phyloP scores from a whole-genome alignment of 768 basidiomycete species.

The Lactifluus hygrophoroides region DNA sequence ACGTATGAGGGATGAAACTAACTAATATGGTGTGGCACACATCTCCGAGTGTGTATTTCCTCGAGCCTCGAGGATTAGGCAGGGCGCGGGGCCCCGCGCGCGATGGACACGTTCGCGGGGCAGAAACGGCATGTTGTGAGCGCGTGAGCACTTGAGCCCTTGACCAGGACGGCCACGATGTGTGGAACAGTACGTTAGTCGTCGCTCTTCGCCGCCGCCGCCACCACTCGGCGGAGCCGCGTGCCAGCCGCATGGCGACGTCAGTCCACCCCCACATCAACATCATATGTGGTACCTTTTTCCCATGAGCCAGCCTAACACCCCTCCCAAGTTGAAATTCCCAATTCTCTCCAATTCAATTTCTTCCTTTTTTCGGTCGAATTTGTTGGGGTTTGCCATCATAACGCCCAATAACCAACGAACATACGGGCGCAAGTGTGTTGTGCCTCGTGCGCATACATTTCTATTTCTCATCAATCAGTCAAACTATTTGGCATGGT shows the following conservation, averaged over 20 bases:
- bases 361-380: background rate
- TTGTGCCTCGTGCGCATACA: too few relatives aligned
- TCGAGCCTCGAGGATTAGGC: conserved; percentile 15
- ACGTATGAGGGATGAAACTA: background rate
- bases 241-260: conserved; percentile 13
- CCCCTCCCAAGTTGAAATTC: background rate
- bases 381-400: background rate
- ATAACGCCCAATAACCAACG: background rate
- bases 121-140: conserved; percentile 8
- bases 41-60: background rate
- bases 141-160: background rate
- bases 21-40: conserved; percentile 4
- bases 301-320: background rate
- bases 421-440: background rate
- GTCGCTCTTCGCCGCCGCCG: background rate
- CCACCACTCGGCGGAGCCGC: background rate
- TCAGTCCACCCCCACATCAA: background rate
- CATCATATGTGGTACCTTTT: conserved; percentile 2
- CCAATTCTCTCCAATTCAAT: background rate
- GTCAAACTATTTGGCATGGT: background rate
- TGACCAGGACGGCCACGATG: background rate
- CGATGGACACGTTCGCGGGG: conserved; percentile 6
- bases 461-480: background rate
- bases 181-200: background rate
- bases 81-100: conserved; percentile 14